Percentiles rank a stretch among this genome's conserved stretches.
These are phyloP conservation scores for Kokia cookei DNA, from an alignment of 441 rosid species.

Conservation along the genomic window DNA sequence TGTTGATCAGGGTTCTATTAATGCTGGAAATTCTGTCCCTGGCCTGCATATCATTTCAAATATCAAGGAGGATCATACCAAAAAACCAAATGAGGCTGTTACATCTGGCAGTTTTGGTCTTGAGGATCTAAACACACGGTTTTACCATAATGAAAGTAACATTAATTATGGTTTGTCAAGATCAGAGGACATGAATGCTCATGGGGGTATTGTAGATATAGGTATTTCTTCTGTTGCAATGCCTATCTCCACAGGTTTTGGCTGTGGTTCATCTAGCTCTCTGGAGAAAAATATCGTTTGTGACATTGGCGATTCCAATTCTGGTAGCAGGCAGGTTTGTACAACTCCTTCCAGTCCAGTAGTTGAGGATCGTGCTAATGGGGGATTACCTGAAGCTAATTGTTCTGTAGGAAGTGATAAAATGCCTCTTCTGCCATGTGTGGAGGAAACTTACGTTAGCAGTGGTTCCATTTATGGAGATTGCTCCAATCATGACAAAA, in stretches of 20 bases:
- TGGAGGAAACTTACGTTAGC: constrained; percentile 17
- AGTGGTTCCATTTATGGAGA: constrained; percentile 11
- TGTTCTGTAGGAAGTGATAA: constrained; percentile 2
- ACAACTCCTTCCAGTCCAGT: constrained; percentile 13
- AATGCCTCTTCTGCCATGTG: constrained; percentile 8
- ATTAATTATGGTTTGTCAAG: constrained; percentile 22
- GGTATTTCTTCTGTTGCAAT: constrained; percentile 14
- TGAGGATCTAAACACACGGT: constrained; percentile 22
- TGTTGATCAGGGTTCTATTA: constrained; percentile 18
- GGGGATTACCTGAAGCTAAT: constrained; percentile 14
- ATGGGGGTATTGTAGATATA: constrained; percentile 20
- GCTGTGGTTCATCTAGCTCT: constrained; percentile 11
- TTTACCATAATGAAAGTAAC: constrained; percentile 21
- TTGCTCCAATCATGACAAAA: constrained; percentile 12
- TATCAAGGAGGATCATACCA: constrained; percentile 16
- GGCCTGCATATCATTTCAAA: constrained; percentile 18
- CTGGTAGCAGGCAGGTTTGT: constrained; percentile 21
- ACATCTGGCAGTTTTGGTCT: constrained; percentile 13
- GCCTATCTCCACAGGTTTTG: constrained; percentile 8
- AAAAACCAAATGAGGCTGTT: constrained; percentile 13
- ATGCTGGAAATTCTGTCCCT: constrained; percentile 12
- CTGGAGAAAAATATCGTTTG: constrained; percentile 23
- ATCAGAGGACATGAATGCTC: constrained; percentile 25
- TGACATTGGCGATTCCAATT: constrained; percentile 20
- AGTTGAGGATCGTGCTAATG: constrained; percentile 21